These are phyloP conservation scores for Aspergillus fructus DNA, from an alignment of 2,329 filamentous ascomycete species.

Conservation along the genomic window DNA sequence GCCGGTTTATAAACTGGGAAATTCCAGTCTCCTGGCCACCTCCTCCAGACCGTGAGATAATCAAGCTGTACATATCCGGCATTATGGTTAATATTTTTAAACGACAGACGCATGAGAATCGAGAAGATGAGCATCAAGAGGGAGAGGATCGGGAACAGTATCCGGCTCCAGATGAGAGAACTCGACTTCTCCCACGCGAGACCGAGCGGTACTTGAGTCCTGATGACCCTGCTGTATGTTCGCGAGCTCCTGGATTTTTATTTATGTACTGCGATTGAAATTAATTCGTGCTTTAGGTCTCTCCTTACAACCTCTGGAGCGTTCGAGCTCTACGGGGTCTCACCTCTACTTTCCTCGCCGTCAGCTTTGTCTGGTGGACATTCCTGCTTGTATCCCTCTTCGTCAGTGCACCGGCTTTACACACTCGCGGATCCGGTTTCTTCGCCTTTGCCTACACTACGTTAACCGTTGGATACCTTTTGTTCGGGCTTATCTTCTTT, in stretches of 20 bases:
- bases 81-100: constrained; percentile 57
- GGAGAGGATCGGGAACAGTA: constrained; percentile 27
- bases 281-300: constrained; percentile 50
- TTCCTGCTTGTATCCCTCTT: constrained; percentile 86
- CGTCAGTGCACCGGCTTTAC: constrained; percentile 81
- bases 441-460: constrained; percentile 82
- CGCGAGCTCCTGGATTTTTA: background rate
- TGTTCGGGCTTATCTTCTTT: constrained; percentile 83
- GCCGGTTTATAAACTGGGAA: background rate
- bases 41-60: background rate
- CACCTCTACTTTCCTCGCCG: constrained; percentile 70
- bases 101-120: constrained; percentile 33
- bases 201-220: constrained; percentile 66
- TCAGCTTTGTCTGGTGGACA: constrained; percentile 91
- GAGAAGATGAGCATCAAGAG: constrained; percentile 26
- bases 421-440: constrained; percentile 88
- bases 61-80: background rate
- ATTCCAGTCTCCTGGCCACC: background rate
- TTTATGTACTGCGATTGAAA: background rate
- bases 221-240: constrained; percentile 74
- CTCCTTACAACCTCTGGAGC: constrained; percentile 92
- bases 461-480: constrained; percentile 71
- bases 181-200: constrained; percentile 68
- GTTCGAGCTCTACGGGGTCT: constrained; percentile 77
- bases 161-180: constrained; percentile 58